A percentile compares a stretch with the other conserved stretches of the same genome.
Conservation (phyloP, 495 filamentous ascomycete genomes). For the Cercophora newfieldiana region DNA sequence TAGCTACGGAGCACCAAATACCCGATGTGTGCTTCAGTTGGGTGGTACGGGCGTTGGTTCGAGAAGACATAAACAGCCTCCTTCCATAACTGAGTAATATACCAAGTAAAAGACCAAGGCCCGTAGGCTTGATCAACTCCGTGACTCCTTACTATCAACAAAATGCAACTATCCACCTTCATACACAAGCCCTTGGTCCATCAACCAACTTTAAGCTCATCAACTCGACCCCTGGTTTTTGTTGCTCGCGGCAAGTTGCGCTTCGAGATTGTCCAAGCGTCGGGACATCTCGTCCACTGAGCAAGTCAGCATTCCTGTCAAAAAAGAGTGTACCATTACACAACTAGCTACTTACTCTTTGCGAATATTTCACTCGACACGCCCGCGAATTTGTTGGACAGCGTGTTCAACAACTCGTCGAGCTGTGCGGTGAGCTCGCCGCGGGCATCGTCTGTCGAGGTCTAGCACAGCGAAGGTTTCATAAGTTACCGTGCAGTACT, state of each 20-base stretch:
- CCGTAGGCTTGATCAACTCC: background rate
- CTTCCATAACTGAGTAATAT: background rate
- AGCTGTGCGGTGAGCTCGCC: constrained; percentile 74
- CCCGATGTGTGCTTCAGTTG: background rate
- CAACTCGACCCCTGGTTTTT: constrained; percentile 36
- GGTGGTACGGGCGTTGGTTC: background rate
- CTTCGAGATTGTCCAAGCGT: constrained; percentile 83
- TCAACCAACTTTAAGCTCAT: background rate
- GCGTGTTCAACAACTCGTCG: constrained; percentile 79
- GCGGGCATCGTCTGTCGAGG: constrained; percentile 36
- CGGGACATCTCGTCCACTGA: constrained; percentile 95
- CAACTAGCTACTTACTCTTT: constrained; percentile 68
- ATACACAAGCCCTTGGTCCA: background rate
- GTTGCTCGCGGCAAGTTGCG: constrained; percentile 59
- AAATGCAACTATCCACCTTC: background rate
- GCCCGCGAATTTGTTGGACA: constrained; percentile 79
- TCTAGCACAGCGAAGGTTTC: constrained; percentile 26
- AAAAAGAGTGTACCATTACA: background rate
- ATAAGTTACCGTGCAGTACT: no score
- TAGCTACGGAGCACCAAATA: background rate
- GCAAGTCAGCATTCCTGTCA: background rate
- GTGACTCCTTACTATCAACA: background rate
- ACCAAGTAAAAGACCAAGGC: background rate
- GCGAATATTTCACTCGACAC: constrained; percentile 82
- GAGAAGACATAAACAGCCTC: background rate